phyloP scores from a whole-genome alignment of 192 early-diverging fungal genomes.

The Coemansia sp. region DNA sequence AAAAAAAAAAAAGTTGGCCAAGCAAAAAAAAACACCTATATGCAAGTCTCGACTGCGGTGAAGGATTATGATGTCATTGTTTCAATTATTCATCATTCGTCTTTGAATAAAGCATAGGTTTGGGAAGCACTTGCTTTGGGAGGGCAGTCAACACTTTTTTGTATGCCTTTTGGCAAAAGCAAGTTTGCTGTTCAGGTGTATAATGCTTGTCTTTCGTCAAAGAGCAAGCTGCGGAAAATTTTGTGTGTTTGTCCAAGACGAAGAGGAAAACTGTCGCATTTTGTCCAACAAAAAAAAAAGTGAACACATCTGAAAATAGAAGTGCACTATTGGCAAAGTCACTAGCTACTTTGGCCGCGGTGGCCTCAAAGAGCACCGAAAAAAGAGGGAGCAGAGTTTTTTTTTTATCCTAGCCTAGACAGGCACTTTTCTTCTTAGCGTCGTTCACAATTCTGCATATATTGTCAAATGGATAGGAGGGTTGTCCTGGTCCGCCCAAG shows the following conservation, averaged over 20 bases:
- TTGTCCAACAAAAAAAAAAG: neutral
- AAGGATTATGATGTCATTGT: neutral
- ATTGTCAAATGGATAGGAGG: neutral
- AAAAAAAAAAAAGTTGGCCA: neutral
- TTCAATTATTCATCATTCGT: neutral
- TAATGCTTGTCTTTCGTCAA: neutral
- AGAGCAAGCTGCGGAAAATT: neutral
- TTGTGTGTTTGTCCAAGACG: neutral
- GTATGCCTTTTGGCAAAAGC: neutral
- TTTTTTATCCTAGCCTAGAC: neutral
- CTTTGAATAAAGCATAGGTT: neutral
- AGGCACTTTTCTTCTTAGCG: neutral
- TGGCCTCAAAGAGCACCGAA: neutral
- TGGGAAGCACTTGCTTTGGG: no score
- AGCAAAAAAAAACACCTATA: neutral
- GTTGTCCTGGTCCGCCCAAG: neutral
- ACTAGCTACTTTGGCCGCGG: neutral
- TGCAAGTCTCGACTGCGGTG: neutral
- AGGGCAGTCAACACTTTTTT: no score
- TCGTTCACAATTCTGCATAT: neutral
- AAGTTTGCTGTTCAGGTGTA: neutral
- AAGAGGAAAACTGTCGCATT: neutral
- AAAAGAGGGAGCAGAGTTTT: neutral
- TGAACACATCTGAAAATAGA: no score
- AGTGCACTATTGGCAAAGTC: neutral